Conservation (phyloP, 495 filamentous ascomycete genomes). For the Aspergillus hancockii region DNA sequence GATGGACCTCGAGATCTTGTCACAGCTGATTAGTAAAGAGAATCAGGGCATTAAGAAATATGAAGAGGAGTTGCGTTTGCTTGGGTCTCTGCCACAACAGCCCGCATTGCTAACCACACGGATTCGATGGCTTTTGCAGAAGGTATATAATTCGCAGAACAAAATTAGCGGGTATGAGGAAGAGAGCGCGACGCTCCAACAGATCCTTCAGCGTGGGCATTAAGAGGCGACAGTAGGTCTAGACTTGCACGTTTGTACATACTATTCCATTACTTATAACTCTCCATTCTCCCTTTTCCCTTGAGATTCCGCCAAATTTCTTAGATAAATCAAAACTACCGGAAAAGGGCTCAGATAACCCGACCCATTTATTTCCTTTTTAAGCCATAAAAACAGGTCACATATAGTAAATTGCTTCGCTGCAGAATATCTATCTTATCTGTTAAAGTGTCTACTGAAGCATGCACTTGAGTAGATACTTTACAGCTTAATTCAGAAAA, state of each 20-base stretch:
- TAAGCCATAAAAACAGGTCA: too few species aligned
- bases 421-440: too few species aligned
- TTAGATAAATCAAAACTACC: too few species aligned
- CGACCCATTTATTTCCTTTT: too few species aligned
- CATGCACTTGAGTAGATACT: too few species aligned
- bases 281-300: too few species aligned
- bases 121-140: slow-evolving; percentile 69
- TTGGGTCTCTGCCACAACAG: slow-evolving; percentile 62
- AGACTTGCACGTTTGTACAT: background rate
- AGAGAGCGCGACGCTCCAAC: slow-evolving; percentile 71
- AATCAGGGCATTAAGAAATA: slow-evolving; percentile 72
- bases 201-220: slow-evolving; percentile 39
- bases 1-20: slow-evolving; percentile 71
- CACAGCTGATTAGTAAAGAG: slow-evolving; percentile 69
- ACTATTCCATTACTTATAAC: too few species aligned
- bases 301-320: too few species aligned
- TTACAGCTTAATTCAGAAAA: too few species aligned
- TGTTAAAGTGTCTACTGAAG: too few species aligned
- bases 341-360: too few species aligned
- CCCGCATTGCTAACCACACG: slow-evolving; percentile 62
- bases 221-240: slow-evolving; percentile 21
- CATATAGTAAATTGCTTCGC: too few species aligned
- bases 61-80: slow-evolving; percentile 72
- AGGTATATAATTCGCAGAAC: slow-evolving; percentile 68
- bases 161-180: slow-evolving; percentile 76